These are phyloP conservation scores for Diophrys appendiculata DNA, from an alignment of 73 alveolate species.

Conservation along the genomic window DNA sequence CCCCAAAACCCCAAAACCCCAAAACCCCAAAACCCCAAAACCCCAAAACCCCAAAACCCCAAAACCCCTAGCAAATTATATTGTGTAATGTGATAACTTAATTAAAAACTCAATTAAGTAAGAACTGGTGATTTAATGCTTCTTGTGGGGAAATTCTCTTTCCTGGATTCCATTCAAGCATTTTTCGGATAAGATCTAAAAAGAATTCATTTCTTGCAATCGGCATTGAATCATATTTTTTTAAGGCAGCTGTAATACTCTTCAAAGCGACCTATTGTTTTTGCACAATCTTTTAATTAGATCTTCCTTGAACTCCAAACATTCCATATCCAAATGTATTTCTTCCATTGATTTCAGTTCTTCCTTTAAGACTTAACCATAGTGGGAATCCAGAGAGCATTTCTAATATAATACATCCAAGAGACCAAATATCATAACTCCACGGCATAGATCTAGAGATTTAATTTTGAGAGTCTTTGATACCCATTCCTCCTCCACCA, in stretches of 20 bases:
- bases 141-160: slow-evolving; percentile 71
- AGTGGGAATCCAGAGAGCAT: slow-evolving; percentile 72
- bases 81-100: too few relatives aligned
- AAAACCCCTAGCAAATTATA: too few relatives aligned
- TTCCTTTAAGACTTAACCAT: slow-evolving; percentile 69
- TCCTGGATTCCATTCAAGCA: slow-evolving; percentile 66
- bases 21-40: too few relatives aligned
- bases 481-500: slow-evolving; percentile 29
- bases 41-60: too few relatives aligned
- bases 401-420: slow-evolving; percentile 73
- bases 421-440: slow-evolving; percentile 73
- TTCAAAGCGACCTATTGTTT: slow-evolving; percentile 28
- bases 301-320: slow-evolving; percentile 63
- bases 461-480: slow-evolving; percentile 33
- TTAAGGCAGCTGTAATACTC: slow-evolving; percentile 19
- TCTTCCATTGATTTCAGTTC: slow-evolving; percentile 37
- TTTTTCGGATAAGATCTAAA: slow-evolving; percentile 46
- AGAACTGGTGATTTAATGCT: slow-evolving; percentile 59
- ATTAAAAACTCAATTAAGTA: too few relatives aligned
- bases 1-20: too few relatives aligned
- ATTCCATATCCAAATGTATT: slow-evolving; percentile 49
- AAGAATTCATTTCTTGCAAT: slow-evolving; percentile 44
- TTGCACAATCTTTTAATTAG: slow-evolving; percentile 44
- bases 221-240: slow-evolving; percentile 37
- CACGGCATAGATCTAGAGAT: slow-evolving; percentile 57